Percentiles rank a stretch among this genome's conserved stretches.
phyloP scores from a whole-genome alignment of 768 basidiomycete genomes.

The Termitomyces sp. region DNA sequence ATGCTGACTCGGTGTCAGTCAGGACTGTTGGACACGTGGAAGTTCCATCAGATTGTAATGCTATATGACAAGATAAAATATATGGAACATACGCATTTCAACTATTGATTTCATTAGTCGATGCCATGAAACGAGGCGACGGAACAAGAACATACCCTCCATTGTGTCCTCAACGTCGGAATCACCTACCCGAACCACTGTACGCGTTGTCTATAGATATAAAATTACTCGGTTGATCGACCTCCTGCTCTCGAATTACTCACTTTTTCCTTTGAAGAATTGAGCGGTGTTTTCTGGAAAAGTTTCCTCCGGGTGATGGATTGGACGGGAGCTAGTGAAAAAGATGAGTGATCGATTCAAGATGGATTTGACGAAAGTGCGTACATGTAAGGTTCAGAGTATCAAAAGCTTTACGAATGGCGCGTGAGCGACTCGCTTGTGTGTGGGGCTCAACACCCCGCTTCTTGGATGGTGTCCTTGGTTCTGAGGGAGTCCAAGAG shows the following conservation, averaged over 20 bases:
- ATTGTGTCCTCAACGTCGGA: constrained; percentile 8
- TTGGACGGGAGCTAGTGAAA: neutral
- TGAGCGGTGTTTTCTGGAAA: neutral
- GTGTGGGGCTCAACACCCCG: neutral
- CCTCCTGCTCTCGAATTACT: neutral
- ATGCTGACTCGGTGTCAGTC: constrained; percentile 9
- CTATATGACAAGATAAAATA: neutral
- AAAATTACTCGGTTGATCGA: neutral
- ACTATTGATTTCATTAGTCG: neutral
- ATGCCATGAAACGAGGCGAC: neutral
- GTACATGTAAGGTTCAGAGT: neutral
- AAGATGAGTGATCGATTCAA: neutral
- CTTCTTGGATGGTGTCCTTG: neutral
- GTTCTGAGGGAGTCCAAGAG: neutral
- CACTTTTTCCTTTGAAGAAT: neutral
- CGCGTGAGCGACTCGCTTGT: neutral
- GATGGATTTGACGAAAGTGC: neutral
- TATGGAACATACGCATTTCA: neutral
- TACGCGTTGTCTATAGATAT: neutral
- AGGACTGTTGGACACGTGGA: constrained; percentile 8
- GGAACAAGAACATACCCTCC: constrained; percentile 5
- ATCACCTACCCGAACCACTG: constrained; percentile 3
- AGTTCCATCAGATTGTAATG: neutral
- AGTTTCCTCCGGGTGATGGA: neutral
- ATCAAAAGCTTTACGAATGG: neutral